phyloP scores from a whole-genome alignment of 2,329 filamentous ascomycete species.

The Calonectria fujianensis region DNA sequence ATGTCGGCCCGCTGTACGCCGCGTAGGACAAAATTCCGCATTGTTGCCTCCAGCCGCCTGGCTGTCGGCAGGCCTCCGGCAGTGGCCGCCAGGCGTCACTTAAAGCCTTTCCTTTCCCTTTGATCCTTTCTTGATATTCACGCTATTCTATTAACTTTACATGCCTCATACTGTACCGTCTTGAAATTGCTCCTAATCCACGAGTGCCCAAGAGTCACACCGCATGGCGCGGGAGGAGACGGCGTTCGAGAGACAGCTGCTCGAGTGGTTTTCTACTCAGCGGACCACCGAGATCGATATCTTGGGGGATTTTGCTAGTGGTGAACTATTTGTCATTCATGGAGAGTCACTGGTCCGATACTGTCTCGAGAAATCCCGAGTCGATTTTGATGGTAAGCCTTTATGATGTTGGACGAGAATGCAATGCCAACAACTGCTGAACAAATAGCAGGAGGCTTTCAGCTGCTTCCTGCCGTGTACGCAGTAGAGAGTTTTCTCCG shows the following conservation, averaged over 20 bases:
- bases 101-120: background rate
- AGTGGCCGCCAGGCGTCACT: background rate
- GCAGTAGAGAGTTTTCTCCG: slow-evolving; percentile 80
- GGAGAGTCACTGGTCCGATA: slow-evolving; percentile 82
- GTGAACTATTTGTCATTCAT: slow-evolving; percentile 83
- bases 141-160: background rate
- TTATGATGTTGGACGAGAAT: background rate
- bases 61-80: slow-evolving; percentile 16
- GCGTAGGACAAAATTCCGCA: background rate
- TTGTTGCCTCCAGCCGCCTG: background rate
- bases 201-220: background rate
- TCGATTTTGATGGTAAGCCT: slow-evolving; percentile 75
- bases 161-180: background rate
- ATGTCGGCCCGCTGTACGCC: background rate
- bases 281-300: slow-evolving; percentile 71
- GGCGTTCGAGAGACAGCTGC: slow-evolving; percentile 22
- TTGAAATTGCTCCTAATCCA: background rate
- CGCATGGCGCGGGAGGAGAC: background rate
- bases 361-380: slow-evolving; percentile 75
- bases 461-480: slow-evolving; percentile 82
- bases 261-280: slow-evolving; percentile 37
- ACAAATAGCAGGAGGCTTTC: slow-evolving; percentile 72
- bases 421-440: background rate
- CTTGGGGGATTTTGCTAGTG: slow-evolving; percentile 84
- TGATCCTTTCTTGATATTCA: background rate